A percentile compares a stretch with the other conserved stretches of the same genome.
phyloP scores from a whole-genome alignment of 441 rosid genomes.

The Corymbia citriodora region DNA sequence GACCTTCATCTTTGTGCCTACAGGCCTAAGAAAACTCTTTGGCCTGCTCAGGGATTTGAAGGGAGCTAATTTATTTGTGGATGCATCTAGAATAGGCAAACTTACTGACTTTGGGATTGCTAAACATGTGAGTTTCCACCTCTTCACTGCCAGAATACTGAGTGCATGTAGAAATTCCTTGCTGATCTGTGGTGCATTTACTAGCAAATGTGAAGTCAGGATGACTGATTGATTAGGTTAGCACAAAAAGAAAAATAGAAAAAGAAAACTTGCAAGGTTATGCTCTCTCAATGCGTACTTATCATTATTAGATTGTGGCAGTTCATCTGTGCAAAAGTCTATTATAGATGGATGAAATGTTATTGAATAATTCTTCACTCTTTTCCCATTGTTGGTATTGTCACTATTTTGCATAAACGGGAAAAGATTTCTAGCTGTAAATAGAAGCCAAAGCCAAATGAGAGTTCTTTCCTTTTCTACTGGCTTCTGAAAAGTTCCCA shows the following conservation, averaged over 20 bases:
- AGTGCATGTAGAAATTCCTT: background rate
- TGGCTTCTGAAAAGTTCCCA: background rate
- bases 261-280: background rate
- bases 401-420: background rate
- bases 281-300: background rate
- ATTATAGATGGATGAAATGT: background rate
- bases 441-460: background rate
- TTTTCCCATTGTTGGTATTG: background rate
- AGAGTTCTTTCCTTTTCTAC: background rate
- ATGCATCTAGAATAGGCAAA: slow-evolving; percentile 87
- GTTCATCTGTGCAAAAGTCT: background rate
- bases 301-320: background rate
- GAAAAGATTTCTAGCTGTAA: background rate
- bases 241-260: background rate
- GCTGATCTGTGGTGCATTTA: background rate
- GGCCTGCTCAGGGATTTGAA: slow-evolving; percentile 65
- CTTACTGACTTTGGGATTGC: slow-evolving; percentile 98
- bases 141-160: background rate
- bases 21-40: background rate
- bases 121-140: slow-evolving; percentile 61
- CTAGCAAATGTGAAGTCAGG: background rate
- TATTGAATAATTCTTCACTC: background rate
- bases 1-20: background rate
- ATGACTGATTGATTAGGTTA: background rate
- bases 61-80: slow-evolving; percentile 92